These are phyloP conservation scores for Aspergillus ostianus DNA, from an alignment of 495 filamentous ascomycete genomes.

Conservation along the genomic window DNA sequence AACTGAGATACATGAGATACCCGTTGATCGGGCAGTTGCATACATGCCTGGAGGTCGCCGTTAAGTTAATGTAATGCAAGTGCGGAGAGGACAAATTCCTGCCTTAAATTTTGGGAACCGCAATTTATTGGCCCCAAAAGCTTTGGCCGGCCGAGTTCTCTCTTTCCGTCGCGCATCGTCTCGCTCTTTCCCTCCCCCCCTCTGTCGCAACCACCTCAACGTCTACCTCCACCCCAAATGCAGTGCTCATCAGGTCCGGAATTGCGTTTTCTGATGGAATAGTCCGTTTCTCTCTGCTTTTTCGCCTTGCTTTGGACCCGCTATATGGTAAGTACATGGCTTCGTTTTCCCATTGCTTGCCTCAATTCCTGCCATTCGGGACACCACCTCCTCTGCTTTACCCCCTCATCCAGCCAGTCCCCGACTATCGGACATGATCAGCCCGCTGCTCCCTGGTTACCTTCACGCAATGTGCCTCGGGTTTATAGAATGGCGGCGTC, in stretches of 20 bases:
- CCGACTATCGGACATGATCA: neutral
- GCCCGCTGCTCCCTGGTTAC: neutral
- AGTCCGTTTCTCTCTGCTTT: constrained; percentile 28
- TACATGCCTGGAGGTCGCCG: too few relatives aligned
- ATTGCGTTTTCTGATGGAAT: constrained; percentile 28
- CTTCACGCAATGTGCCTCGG: neutral
- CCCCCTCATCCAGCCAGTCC: neutral
- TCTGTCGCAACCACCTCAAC: constrained; percentile 19
- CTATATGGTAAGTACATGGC: constrained; percentile 29
- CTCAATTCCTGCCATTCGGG: constrained; percentile 17
- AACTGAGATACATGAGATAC: neutral
- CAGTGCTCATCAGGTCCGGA: constrained; percentile 22
- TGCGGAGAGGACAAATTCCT: neutral
- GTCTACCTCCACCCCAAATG: constrained; percentile 15
- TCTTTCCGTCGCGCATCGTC: neutral
- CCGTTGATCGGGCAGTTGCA: too few relatives aligned
- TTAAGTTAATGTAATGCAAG: too few relatives aligned
- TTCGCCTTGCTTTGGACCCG: constrained; percentile 30
- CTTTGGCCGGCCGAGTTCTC: neutral
- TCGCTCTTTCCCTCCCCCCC: too few relatives aligned
- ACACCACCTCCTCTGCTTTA: constrained; percentile 3
- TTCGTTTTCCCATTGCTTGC: constrained; percentile 16
- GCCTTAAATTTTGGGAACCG: neutral
- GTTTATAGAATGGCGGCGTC: constrained; percentile 1
- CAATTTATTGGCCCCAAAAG: neutral